Evolutionary conservation across 495 filamentous ascomycete species (phyloP).

Genomic region (Hypoxylon subgilvum): DNA sequence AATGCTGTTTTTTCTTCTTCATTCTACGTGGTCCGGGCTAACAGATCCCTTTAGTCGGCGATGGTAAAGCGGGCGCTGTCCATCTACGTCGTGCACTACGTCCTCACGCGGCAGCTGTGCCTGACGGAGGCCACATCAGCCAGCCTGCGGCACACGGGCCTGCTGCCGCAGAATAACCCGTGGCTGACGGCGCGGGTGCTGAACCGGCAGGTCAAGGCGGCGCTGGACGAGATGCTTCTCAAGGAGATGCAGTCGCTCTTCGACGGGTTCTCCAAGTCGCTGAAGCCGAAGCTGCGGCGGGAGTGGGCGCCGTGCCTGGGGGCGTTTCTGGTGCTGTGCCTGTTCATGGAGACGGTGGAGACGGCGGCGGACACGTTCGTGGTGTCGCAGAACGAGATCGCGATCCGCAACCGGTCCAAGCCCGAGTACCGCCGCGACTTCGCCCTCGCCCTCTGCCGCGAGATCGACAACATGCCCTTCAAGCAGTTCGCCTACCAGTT

Average conservation of each 20-base stretch:
- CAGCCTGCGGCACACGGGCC: slow-evolving; percentile 41
- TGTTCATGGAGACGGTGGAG: slow-evolving; percentile 61
- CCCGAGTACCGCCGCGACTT: slow-evolving; percentile 47
- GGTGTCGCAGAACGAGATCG: slow-evolving; percentile 54
- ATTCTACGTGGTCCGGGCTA: too few relatives aligned
- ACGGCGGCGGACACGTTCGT: slow-evolving; percentile 56
- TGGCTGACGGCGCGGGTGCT: slow-evolving; percentile 57
- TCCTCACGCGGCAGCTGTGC: slow-evolving; percentile 56
- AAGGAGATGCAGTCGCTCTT: slow-evolving; percentile 54
- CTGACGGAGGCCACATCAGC: slow-evolving; percentile 48
- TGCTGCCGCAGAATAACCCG: slow-evolving; percentile 45
- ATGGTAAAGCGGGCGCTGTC: slow-evolving; percentile 54
- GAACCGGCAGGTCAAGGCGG: slow-evolving; percentile 59
- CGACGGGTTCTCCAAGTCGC: slow-evolving; percentile 52
- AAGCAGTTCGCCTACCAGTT: slow-evolving; percentile 60
- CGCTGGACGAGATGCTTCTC: slow-evolving; percentile 55
- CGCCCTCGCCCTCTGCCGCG: slow-evolving; percentile 48
- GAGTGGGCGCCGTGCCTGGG: slow-evolving; percentile 60
- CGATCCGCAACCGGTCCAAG: slow-evolving; percentile 38
- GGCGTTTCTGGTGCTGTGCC: slow-evolving; percentile 56
- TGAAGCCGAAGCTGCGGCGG: slow-evolving; percentile 54
- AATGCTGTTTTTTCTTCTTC: too few relatives aligned
- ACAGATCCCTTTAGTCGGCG: slow-evolving; percentile 35
- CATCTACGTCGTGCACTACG: slow-evolving; percentile 59
- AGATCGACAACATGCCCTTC: slow-evolving; percentile 59